A percentile compares a stretch with the other conserved stretches of the same genome.
phyloP scores from a whole-genome alignment of 2,329 filamentous ascomycete species.

The Nannizzia gypsea region DNA sequence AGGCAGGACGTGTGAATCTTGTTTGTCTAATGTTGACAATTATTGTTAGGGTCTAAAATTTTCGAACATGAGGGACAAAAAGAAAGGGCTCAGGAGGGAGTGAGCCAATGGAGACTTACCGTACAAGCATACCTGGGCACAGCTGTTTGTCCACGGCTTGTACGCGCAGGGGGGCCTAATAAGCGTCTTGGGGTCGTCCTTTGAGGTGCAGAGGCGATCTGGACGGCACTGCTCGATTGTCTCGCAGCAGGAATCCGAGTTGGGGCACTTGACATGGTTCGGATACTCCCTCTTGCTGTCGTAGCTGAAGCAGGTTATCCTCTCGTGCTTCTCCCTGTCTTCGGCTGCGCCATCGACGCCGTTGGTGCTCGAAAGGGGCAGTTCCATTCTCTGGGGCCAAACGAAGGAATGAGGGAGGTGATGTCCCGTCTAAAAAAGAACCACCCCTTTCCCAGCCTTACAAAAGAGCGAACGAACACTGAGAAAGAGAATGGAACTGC shows the following conservation, averaged over 20 bases:
- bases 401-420: background rate
- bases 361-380: background rate
- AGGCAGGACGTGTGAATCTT: background rate
- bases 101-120: background rate
- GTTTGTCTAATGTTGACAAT: background rate
- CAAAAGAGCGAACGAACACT: background rate
- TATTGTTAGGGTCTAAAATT: background rate
- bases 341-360: background rate
- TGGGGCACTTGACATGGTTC: background rate
- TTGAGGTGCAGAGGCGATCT: background rate
- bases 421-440: background rate
- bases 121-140: conserved; percentile 2
- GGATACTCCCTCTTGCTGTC: conserved; percentile 2
- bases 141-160: conserved; percentile 3
- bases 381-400: background rate
- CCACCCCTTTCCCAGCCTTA: background rate
- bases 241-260: conserved; percentile 1
- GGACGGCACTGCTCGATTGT: background rate
- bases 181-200: conserved; percentile 1
- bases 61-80: background rate
- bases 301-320: background rate
- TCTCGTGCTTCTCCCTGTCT: background rate
- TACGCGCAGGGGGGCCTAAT: background rate
- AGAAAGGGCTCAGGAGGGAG: background rate
- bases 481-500: background rate